Evolutionary conservation across 164 flowering plant genomes (phyloP), one percentile per base, ranked within the genome.

Genomic region (Piper betle): DNA sequence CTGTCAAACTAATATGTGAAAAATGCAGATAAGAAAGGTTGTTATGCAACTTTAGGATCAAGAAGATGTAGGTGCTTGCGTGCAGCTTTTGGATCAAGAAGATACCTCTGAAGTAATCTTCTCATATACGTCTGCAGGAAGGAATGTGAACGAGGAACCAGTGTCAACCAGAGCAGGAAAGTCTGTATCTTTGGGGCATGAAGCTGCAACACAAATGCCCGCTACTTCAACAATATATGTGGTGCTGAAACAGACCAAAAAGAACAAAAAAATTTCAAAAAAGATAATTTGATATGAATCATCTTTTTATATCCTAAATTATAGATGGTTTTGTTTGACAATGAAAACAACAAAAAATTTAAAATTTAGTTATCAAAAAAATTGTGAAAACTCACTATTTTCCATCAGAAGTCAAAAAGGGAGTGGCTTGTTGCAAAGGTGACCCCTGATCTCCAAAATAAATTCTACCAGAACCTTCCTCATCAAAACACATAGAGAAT

Each of bases 361-460:
- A 4, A 20, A 39, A 37, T 37, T 40, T 7, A 58, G 17, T 13
- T 37, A 15, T 1, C 41, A 10, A 58, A 33, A 16, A 39, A 33
- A 18, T 59, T 61, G 1, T 48, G 60, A 33, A 41, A 57, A 17
- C 77, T 57, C 82, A 92, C 96, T 78, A 81, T 73, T 78, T 82
- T 56, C 86, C 91, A 67, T 79, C 73, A 38, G 64, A 69, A 57
- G 91, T 76, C 74, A 92, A 70, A 70, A 93, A 78, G 40, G 87
- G 71, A 52, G 97, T 87, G 25, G 81, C 69, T 43, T 82, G 80
- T 59, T 93, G 92, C 56, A 52, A 69, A 50, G 78, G 68, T 17
- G 74, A 62, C 68, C 98, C 98, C 67, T 80, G 79, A 60, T 89
- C 97, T 60, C 98, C 97, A 82, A 93, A 87, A 68, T 81, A 84